Conservation (phyloP, 306 rosid species). For the Castanea mollissima region DNA sequence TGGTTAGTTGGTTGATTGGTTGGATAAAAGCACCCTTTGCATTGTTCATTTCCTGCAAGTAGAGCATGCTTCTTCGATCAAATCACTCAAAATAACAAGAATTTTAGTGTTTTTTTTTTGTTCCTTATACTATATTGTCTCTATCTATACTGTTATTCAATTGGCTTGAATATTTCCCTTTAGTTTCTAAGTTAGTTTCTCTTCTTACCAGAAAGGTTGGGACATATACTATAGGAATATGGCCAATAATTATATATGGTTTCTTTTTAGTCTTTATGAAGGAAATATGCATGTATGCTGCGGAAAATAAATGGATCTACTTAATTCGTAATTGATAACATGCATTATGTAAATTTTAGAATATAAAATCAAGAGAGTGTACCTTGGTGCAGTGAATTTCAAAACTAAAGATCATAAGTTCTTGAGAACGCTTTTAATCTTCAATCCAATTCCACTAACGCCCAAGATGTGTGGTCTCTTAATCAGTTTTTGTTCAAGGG, state of each 20-base stretch:
- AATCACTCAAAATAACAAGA: slow-evolving; percentile 46
- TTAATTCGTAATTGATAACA: background rate
- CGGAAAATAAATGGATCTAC: too few relatives aligned
- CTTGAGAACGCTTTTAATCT: too few relatives aligned
- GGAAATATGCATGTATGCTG: too few relatives aligned
- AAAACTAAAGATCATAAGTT: too few relatives aligned
- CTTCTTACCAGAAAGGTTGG: slow-evolving; percentile 29
- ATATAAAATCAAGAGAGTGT: too few relatives aligned
- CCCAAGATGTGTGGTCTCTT: too few relatives aligned
- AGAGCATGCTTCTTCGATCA: slow-evolving; percentile 42
- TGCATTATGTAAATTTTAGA: too few relatives aligned
- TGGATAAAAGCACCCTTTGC: slow-evolving; percentile 41
- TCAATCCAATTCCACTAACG: too few relatives aligned
- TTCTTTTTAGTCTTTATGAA: slow-evolving; percentile 35
- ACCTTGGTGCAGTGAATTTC: too few relatives aligned
- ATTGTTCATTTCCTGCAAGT: slow-evolving; percentile 49
- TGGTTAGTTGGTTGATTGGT: slow-evolving; percentile 63
- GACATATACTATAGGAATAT: slow-evolving; percentile 13
- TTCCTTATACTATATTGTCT: background rate
- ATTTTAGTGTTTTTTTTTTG: slow-evolving; percentile 28
- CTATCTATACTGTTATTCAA: slow-evolving; percentile 13
- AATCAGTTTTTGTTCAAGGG: too few relatives aligned
- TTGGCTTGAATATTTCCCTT: slow-evolving; percentile 8
- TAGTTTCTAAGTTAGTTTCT: slow-evolving; percentile 8
- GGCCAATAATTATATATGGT: slow-evolving; percentile 27